Percentiles rank a stretch among this genome's conserved stretches.
Conservation (phyloP, 2,329 filamentous ascomycete species). For the Aspergillus neotritici region DNA sequence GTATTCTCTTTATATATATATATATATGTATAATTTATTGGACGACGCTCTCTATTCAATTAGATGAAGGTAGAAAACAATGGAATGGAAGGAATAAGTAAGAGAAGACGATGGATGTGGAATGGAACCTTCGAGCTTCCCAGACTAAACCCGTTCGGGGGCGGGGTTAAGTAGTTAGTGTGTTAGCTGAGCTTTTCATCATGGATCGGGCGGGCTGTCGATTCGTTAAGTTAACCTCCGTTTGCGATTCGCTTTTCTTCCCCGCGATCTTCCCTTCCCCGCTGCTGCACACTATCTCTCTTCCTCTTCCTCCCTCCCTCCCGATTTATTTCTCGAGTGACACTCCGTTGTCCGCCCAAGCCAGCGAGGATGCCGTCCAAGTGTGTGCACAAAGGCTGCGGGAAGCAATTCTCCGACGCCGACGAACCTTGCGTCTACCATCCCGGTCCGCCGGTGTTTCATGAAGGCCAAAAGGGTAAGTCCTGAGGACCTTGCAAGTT, state of each 20-base stretch:
- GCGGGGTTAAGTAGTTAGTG: no score
- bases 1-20: neutral
- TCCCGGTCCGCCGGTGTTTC: conserved; percentile 87
- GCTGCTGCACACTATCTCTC: neutral
- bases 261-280: no score
- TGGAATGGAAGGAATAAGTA: neutral
- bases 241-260: no score
- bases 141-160: conserved; percentile 31
- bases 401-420: conserved; percentile 75
- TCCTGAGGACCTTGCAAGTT: conserved; percentile 25
- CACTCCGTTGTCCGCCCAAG: neutral
- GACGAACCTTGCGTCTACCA: conserved; percentile 87
- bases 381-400: conserved; percentile 95
- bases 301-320: conserved; percentile 1
- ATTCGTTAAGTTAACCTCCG: neutral
- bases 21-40: neutral
- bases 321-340: neutral
- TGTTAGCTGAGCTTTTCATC: no score
- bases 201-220: no score
- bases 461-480: conserved; percentile 96
- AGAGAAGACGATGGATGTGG: conserved; percentile 5
- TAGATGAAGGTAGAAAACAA: neutral
- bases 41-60: no score
- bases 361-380: conserved; percentile 49
- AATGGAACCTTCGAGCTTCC: conserved; percentile 39